Evolutionary conservation across 805 yeast species (phyloP), one percentile per base, ranked within the genome.

Genomic region (Dipodascus albidus): DNA sequence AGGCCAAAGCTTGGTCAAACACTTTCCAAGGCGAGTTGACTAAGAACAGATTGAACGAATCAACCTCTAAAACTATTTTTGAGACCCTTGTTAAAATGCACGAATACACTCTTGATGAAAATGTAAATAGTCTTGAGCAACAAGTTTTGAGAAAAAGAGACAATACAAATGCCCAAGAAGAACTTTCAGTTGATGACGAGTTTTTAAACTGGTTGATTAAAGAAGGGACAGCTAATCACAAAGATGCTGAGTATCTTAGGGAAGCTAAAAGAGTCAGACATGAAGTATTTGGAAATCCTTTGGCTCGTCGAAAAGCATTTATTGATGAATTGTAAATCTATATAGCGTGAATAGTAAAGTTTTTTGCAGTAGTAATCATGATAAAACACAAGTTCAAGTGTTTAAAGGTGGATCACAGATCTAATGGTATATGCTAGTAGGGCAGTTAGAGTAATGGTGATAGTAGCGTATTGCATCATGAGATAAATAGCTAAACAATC

Each of bases 401-500:
- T 9, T 35, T 41, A 54, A 42, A 55, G 54, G 33, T 35, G 48
- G 2, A 64, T 58, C 33, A 65, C 59, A 44, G 67, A 62, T 59
- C 65, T 70, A 51, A 71, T 56, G 3, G 86, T 76, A 62, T 86
- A 88, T 1, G 89, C 80, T 24, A 87, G 80, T 50, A 86, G 72
- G 54, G 87, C 76, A 9, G 96, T 93, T 58, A 90, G 64, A 20
- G 90, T 78, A 22, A 90, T 65, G 14, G 80, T 79, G 62, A 90
- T 68, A 2, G 81, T 59, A 0, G 82, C 72, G 63, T 91, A 91
- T 64, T 88, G 96, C 19, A 77, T 74, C 63, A 91, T 78, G 57
- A 90, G 74, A 31, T 79, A 75, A 27, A 88, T 73, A 0, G 96
- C 93, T 52, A 87, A 74, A 64, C 95, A 85, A 65, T 91, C 96